A percentile compares a stretch with the other conserved stretches of the same genome.
Conservation (phyloP, 2,329 filamentous ascomycete species). For the Fusarium sp. region DNA sequence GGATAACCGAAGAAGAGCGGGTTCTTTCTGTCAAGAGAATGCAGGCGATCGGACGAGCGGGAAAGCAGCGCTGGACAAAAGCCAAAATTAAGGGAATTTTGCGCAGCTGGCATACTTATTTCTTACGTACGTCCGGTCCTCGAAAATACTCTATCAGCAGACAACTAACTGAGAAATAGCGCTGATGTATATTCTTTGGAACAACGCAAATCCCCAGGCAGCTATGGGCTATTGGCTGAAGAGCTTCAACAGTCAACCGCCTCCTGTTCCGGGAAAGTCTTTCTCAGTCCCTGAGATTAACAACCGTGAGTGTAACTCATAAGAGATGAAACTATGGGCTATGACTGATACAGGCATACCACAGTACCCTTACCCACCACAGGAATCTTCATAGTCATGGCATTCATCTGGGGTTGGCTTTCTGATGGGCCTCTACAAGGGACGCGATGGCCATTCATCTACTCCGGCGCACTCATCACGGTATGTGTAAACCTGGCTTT, state of each 20-base stretch:
- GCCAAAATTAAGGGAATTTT: slow-evolving; percentile 24
- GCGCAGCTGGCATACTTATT: slow-evolving; percentile 34
- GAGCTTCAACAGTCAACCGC: slow-evolving; percentile 34
- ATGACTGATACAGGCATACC: neutral
- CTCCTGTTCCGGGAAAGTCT: slow-evolving; percentile 33
- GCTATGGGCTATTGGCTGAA: slow-evolving; percentile 43
- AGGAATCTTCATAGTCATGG: slow-evolving; percentile 38
- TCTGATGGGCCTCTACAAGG: slow-evolving; percentile 37
- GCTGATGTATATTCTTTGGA: slow-evolving; percentile 37
- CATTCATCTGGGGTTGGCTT: slow-evolving; percentile 35
- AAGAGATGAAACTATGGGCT: no score
- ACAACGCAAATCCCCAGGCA: slow-evolving; percentile 32
- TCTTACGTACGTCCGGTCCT: slow-evolving; percentile 18
- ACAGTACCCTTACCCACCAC: slow-evolving; percentile 35
- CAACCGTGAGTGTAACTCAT: slow-evolving; percentile 13
- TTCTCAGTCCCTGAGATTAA: slow-evolving; percentile 31
- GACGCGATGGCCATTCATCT: slow-evolving; percentile 39
- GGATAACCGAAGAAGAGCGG: slow-evolving; percentile 37
- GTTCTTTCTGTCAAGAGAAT: slow-evolving; percentile 27
- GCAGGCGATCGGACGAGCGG: slow-evolving; percentile 31
- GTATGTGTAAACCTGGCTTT: no score
- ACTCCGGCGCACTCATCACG: slow-evolving; percentile 29
- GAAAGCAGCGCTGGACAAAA: slow-evolving; percentile 35
- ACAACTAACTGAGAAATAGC: slow-evolving; percentile 12
- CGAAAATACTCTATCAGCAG: neutral